A percentile compares a stretch with the other conserved stretches of the same genome.
Conservation (phyloP, 768 basidiomycete species). For the Podaxis sp. region DNA sequence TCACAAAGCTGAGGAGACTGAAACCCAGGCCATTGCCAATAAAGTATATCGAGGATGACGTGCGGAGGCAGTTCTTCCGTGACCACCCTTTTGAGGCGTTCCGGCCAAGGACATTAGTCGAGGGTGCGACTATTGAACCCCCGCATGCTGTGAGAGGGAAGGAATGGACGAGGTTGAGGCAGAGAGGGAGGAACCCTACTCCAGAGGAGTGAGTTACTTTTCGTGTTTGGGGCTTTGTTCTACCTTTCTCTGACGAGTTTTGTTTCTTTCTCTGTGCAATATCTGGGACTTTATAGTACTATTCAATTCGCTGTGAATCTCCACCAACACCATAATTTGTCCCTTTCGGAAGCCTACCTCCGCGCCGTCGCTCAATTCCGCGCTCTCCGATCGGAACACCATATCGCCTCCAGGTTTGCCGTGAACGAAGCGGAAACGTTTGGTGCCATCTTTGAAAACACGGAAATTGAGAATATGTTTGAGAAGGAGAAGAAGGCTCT, state of each 20-base stretch:
- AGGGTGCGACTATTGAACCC: conserved; percentile 56
- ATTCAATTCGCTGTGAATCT: conserved; percentile 81
- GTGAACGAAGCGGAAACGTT: conserved; percentile 75
- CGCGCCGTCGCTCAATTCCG: conserved; percentile 84
- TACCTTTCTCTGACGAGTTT: not conserved
- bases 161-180: conserved; percentile 77
- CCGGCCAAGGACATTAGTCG: conserved; percentile 73
- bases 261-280: conserved; percentile 9
- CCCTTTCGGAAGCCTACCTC: conserved; percentile 80
- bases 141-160: conserved; percentile 55
- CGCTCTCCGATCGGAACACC: conserved; percentile 79
- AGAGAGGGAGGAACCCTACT: conserved; percentile 78
- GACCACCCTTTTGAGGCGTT: conserved; percentile 98
- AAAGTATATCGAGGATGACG: conserved; percentile 77
- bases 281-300: conserved; percentile 45
- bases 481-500: conserved; percentile 60
- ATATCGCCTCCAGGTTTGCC: conserved; percentile 74
- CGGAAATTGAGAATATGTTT: conserved; percentile 61
- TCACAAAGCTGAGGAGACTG: conserved; percentile 16
- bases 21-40: conserved; percentile 49
- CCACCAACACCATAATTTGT: conserved; percentile 56
- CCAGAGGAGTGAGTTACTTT: conserved; percentile 78
- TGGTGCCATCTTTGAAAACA: conserved; percentile 62
- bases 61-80: conserved; percentile 88
- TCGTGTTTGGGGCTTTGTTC: conserved; percentile 12